Conservation (phyloP, 495 filamentous ascomycete genomes). For the Thermochaetoides thermophila region DNA sequence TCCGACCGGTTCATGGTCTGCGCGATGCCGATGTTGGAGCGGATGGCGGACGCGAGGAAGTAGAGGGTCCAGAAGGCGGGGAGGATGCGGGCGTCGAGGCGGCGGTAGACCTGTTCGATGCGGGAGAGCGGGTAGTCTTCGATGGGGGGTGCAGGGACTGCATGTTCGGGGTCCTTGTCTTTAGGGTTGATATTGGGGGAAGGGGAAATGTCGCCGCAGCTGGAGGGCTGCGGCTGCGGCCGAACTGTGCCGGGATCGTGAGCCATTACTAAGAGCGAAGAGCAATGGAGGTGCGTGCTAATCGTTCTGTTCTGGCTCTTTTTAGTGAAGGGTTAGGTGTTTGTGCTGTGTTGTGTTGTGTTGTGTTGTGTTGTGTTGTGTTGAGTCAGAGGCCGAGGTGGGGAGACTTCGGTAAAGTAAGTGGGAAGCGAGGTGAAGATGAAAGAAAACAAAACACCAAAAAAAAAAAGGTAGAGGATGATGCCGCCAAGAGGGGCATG, state of each 20-base stretch:
- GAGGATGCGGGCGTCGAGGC: conserved; percentile 72
- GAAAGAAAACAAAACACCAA: no score
- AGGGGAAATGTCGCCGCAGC: no score
- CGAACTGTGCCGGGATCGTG: no score
- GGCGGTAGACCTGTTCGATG: conserved; percentile 50
- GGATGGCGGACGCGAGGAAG: conserved; percentile 81
- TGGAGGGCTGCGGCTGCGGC: no score
- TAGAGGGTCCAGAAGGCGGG: conserved; percentile 90
- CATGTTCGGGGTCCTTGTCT: no score
- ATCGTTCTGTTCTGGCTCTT: conserved; percentile 13
- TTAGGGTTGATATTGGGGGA: conserved; percentile 8
- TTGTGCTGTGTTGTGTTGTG: not conserved
- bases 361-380: not conserved
- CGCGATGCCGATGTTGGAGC: conserved; percentile 78
- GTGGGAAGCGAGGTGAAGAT: no score
- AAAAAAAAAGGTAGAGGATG: no score
- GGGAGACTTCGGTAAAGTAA: no score
- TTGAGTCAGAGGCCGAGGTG: not conserved
- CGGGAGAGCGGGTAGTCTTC: conserved; percentile 35
- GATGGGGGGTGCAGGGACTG: no score
- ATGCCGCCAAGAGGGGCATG: no score
- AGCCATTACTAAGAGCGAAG: no score
- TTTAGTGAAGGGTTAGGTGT: not conserved
- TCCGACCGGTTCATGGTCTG: conserved; percentile 70
- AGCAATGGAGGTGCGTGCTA: conserved; percentile 39